Evolutionary conservation across 257 asterid genomes (phyloP).

Genomic region (Eucommia ulmoides): DNA sequence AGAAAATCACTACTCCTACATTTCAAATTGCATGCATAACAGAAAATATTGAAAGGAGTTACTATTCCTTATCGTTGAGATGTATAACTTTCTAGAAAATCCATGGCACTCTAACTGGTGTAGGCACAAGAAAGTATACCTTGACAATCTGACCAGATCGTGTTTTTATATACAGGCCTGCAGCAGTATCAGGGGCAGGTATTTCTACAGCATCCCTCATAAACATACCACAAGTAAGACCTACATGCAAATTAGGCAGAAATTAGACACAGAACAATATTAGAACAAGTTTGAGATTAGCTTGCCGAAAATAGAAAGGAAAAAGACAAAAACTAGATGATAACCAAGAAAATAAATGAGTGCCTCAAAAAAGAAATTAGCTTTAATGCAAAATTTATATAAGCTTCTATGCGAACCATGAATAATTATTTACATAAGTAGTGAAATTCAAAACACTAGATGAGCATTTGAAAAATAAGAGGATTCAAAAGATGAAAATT

Average conservation of each 20-base stretch:
- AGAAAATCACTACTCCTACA: background rate
- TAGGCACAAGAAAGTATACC: slow-evolving; percentile 43
- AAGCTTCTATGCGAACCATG: too few relatives aligned
- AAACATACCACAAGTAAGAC: slow-evolving; percentile 79
- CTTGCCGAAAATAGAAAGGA: too few relatives aligned
- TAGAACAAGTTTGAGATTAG: too few relatives aligned
- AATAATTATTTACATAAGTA: too few relatives aligned
- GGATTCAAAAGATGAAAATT: too few relatives aligned
- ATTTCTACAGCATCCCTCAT: slow-evolving; percentile 47
- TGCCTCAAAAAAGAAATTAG: too few relatives aligned
- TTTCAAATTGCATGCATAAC: background rate
- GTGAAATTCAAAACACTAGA: too few relatives aligned
- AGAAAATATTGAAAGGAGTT: background rate
- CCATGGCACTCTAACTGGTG: slow-evolving; percentile 8
- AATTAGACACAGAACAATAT: too few relatives aligned
- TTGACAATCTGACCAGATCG: slow-evolving; percentile 77
- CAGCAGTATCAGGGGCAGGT: slow-evolving; percentile 64
- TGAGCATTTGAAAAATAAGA: too few relatives aligned
- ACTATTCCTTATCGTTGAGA: background rate
- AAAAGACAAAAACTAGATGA: too few relatives aligned
- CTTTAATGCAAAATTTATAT: too few relatives aligned
- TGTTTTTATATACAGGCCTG: slow-evolving; percentile 82
- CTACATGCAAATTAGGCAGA: slow-evolving; percentile 30
- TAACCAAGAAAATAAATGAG: too few relatives aligned
- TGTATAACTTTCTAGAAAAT: background rate